Base-by-base conservation (phyloP, 495 filamentous ascomycete genomes). In the Cryomyces minteri region DNA sequence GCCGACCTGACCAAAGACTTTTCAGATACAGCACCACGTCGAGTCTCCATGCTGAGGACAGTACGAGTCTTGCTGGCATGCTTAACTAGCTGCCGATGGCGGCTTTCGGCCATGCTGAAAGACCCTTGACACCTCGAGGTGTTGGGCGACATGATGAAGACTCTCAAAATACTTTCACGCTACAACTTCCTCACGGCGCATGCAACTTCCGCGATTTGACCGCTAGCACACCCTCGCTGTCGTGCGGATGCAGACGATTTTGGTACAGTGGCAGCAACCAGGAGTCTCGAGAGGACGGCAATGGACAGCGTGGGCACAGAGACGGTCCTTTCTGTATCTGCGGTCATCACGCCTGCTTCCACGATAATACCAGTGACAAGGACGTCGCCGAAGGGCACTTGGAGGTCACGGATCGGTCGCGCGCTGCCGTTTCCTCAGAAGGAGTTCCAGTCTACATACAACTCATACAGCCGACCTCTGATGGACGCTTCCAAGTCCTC, bases 311-410 rank as follows among this genome's bases (percentile, higher is more conserved):
- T 51, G 51, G 50, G 53, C 31, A 48, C 4, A 61, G 62, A 25
- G 56, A 66, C 33, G 60, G 54, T n/a, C 66, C 65, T 39, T 69
- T 70, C 59, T 83, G 79, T 64, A 72, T 79, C 62, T 83, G 79
- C 53, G 71, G 70, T 10, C 79, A 83, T 57, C 79, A 83, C 66
- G 79, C 78, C 32, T 83, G 79, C 57, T 82, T 72, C 54, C 79
- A 83, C 54, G 72, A 78, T 51, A 61, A 67, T 48, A 37, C 34
- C 12, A 25, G 18, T 25, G 18, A 25, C 18, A 25, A 25, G 18
- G 2, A 25, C 18, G 18, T 25, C 18, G 18, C 18, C 18, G 18
- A 25, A 25, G 18, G 18, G 18, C 18, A 25, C 18, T 25, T 25
- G 18, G 18, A 25, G 18, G 18, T 25, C 18, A 25, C 18, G 18